A percentile compares a stretch with the other conserved stretches of the same genome.
Evolutionary conservation across 2,329 filamentous ascomycete genomes (phyloP).

Genomic region (Raffaelea albimanens): DNA sequence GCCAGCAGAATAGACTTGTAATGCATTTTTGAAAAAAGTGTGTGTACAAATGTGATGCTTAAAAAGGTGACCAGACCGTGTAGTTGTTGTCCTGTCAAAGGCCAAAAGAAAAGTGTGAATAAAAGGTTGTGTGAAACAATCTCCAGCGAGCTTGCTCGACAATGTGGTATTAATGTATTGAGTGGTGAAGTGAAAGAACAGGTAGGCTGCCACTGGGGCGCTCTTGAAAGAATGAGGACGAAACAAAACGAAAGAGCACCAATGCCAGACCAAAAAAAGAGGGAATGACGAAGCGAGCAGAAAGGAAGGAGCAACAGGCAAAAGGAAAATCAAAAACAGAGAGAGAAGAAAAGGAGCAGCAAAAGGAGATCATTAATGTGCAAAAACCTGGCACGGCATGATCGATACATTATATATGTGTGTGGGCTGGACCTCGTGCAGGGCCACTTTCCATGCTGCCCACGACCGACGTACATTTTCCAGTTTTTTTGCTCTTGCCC

Average conservation of each 20-base stretch:
- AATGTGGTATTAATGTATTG: too few relatives aligned
- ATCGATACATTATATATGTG: slow-evolving; percentile 4
- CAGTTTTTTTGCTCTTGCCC: not conserved
- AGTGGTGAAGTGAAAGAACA: not conserved
- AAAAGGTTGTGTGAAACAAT: not conserved
- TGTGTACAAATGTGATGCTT: not conserved
- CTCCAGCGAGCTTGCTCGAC: too few relatives aligned
- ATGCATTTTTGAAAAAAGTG: not conserved
- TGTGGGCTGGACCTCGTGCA: too few relatives aligned
- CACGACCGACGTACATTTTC: not conserved
- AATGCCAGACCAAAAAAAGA: slow-evolving; percentile 3
- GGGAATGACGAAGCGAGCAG: slow-evolving; percentile 8
- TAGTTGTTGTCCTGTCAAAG: slow-evolving; percentile 9
- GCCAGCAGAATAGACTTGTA: slow-evolving; percentile 14
- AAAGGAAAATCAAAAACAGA: not conserved
- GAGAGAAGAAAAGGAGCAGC: not conserved
- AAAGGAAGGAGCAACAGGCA: not conserved
- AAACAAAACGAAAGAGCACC: not conserved
- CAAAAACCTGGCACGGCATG: not conserved
- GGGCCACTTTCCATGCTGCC: not conserved
- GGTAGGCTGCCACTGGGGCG: slow-evolving; percentile 15
- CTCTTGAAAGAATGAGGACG: slow-evolving; percentile 3
- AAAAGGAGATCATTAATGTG: slow-evolving; percentile 9
- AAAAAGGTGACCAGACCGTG: not conserved
- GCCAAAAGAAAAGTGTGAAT: slow-evolving; percentile 1